Base-by-base conservation (phyloP, 176 grass and related monocot species). In the Rhynchospora tenuis region DNA sequence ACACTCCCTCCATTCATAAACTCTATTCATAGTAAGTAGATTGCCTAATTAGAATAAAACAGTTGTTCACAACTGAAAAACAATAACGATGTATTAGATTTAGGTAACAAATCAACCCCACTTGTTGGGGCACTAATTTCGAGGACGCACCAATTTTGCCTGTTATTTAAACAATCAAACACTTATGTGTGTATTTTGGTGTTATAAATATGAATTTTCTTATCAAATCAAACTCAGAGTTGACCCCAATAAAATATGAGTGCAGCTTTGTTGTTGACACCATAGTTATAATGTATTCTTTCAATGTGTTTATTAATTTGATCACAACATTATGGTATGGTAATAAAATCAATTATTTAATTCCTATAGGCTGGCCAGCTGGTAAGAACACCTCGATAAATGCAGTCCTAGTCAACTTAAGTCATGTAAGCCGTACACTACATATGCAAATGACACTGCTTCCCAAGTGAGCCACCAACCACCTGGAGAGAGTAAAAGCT, bases 1-100 rank as follows among this genome's bases (percentile, higher is more conserved):
- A 97, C 78, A 89, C 94, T 97, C 26, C 94, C 91, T 24, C 94
- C 90, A 64, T 70, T 80, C 94, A 97, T 97, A 86, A 92, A 97
- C 87, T 97, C 91, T 97, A 83, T 75, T 47, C 51, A 85, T 54
- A 86, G 17, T 17, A 50, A 47, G 83, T 16, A 63, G 52, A 27
- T 73, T 64, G 13, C 43, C 1, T 20, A 90, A 52, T 69, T 82
- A 90, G 69, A 69, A 81, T 57, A 22, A 51, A 8, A 17, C 46
- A 44, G 15, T n/a, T 66, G 58, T 44, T 52, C 60, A 48, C 33
- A 72, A 68, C 73, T 81, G 67, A 11, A 54, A 54, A 44, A 84
- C 19, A 33, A 66, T 27, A 16, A 31, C 5, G 6, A 2, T 31
- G 63, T n/a, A 70, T 22, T n/a, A 71, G 67, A 71, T 72, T 72